A percentile compares a stretch with the other conserved stretches of the same genome.
Evolutionary conservation across 371 early-diverging fungal species (phyloP).

Genomic region (Rhizopus sp.): DNA sequence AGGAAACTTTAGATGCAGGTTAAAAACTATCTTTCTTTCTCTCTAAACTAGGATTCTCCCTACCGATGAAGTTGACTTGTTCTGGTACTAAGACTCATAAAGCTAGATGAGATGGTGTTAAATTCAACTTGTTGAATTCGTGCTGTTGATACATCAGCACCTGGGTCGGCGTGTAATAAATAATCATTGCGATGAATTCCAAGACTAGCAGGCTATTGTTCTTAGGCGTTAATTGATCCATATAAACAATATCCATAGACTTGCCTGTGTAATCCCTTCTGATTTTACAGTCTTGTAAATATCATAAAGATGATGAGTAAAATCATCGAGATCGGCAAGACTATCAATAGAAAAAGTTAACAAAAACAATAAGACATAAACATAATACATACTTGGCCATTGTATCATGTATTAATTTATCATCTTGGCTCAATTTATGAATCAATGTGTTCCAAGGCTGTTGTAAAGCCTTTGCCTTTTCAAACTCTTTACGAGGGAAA

Average conservation of each 20-base stretch:
- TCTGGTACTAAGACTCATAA: constrained; percentile 79
- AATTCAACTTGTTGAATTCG: constrained; percentile 93
- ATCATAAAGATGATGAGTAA: constrained; percentile 73
- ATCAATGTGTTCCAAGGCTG: constrained; percentile 83
- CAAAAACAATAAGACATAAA: background rate
- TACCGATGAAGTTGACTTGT: constrained; percentile 84
- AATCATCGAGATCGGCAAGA: constrained; percentile 81
- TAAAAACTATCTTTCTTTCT: background rate
- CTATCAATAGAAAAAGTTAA: constrained; percentile 40
- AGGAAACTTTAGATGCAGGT: constrained; percentile 53
- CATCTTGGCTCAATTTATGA: constrained; percentile 76
- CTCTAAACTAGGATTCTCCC: background rate
- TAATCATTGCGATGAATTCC: constrained; percentile 95
- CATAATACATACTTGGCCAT: constrained; percentile 64
- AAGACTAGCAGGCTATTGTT: constrained; percentile 65
- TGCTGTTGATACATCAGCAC: constrained; percentile 37
- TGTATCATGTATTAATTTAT: constrained; percentile 69
- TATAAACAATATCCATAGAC: background rate
- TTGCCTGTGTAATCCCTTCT: constrained; percentile 69
- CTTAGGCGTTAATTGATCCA: background rate
- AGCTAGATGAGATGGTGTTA: constrained; percentile 94
- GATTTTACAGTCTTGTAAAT: constrained; percentile 70
- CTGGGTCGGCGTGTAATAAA: constrained; percentile 70
- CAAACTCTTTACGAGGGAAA: constrained; percentile 76
- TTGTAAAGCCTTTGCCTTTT: constrained; percentile 77